Base-by-base conservation (phyloP, 2,329 filamentous ascomycete genomes). In the Camptophora hylomeconis region DNA sequence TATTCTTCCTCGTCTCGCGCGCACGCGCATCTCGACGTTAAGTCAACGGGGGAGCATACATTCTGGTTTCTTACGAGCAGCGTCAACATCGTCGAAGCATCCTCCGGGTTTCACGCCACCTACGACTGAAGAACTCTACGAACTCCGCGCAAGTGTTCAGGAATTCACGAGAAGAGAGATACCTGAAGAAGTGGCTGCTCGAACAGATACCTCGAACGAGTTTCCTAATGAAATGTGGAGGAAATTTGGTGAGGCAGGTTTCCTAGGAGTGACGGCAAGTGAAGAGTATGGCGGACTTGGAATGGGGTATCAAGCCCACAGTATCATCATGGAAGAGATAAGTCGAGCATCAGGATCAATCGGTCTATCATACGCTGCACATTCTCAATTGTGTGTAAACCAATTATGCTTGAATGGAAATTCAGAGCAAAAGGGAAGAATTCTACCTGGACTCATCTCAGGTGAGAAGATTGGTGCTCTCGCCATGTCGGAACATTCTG, bases 241-340 rank as follows among this genome's bases (percentile, higher is more conserved):
- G 53, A 94, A 93, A 59, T 65, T 98, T 27, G 89, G 89, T 38
- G 79, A 84, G 40, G 89, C 89, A 18, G 89, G 72, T 49, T 79
- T 95, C 44, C 68, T 95, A 16, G 89, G 89, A 35, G 81, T 94
- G 46, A 95, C 89, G 6, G 89, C 83, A 11, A 82, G 93, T 47
- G 84, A 93, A 57, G 78, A 83, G 32, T 83, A 89, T 29, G 89
- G 89, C 20, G 89, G 87, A 2, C 57, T 95, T 24, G 81, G 67
- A 1, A 78, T 95, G 74, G 89, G 89, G 7, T 98, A 95, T 56
- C 87, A 95, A 60, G 87, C 89, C 24, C 89, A 98, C 58, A 92
- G 83, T 50, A 65, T 93, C 5, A 83, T 94, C 24, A 80, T 95
- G 73, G 89, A 98, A 58, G 89, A 95, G 63, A 65, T 98, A 22